Percentiles rank a stretch among this genome's conserved stretches.
Conservation (phyloP, 176 grass and related monocot genomes). For the Musa acuminata region DNA sequence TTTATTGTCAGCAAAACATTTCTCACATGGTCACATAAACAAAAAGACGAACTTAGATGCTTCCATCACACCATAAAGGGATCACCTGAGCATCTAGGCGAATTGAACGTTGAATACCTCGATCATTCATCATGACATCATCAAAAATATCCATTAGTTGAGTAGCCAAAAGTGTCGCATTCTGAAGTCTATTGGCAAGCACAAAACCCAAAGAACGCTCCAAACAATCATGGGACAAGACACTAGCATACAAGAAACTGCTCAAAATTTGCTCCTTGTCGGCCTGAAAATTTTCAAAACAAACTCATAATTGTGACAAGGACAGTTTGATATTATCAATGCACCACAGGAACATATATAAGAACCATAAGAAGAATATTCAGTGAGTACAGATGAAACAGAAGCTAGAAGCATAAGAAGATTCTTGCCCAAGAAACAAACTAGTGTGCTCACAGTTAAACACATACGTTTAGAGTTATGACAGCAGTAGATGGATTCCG, state of each 20-base stretch:
- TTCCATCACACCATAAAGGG: constrained; percentile 3
- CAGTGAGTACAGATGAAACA: too few species aligned
- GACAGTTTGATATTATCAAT: too few species aligned
- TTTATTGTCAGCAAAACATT: constrained; percentile 7
- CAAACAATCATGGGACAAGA: constrained; percentile 73
- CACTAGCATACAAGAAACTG: constrained; percentile 92
- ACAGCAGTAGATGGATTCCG: background rate
- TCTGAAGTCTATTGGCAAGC: constrained; percentile 87
- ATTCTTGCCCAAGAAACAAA: background rate
- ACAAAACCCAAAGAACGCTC: constrained; percentile 79
- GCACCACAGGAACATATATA: background rate
- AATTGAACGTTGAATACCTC: constrained; percentile 64
- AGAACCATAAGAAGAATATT: background rate
- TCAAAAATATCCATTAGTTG: constrained; percentile 92
- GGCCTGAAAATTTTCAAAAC: constrained; percentile 33
- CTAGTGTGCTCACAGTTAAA: too few species aligned
- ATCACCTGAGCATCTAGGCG: constrained; percentile 93
- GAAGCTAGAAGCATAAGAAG: background rate
- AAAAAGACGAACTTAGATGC: constrained; percentile 12
- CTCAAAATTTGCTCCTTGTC: constrained; percentile 97
- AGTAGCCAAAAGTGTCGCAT: constrained; percentile 84
- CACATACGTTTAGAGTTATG: background rate
- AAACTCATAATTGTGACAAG: too few species aligned
- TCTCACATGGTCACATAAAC: background rate
- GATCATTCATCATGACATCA: constrained; percentile 84